Conservation (phyloP, 225 moss, liverwort and hornwort genomes). For the Lunularia cruciata region DNA sequence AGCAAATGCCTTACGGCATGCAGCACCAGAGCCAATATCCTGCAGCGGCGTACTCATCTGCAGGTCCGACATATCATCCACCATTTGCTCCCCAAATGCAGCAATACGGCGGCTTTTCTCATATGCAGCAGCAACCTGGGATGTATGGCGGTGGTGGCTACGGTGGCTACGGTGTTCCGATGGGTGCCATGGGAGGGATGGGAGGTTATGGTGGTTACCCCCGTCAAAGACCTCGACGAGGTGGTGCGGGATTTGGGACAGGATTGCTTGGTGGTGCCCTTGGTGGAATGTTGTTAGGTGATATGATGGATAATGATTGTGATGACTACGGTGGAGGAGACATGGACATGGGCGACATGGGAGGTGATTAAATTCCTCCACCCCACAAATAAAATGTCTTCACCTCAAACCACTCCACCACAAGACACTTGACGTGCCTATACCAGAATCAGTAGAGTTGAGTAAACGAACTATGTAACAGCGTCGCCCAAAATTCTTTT, state of each 20-base stretch:
- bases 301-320: conserved; percentile 1
- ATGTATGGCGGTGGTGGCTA: background rate
- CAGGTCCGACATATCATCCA: background rate
- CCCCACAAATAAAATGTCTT: no score
- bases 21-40: background rate
- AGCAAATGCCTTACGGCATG: background rate
- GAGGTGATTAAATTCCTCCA: background rate
- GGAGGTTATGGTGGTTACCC: background rate
- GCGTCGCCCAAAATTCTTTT: no score
- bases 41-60: background rate
- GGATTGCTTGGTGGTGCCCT: conserved; percentile 11
- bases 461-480: no score
- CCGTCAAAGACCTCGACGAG: background rate
- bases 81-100: background rate
- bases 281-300: conserved; percentile 4
- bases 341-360: conserved; percentile 11
- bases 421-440: no score
- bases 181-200: no score
- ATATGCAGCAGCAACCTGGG: background rate
- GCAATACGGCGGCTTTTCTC: conserved; percentile 11
- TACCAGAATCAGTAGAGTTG: no score
- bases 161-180: background rate
- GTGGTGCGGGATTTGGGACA: conserved; percentile 10
- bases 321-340: background rate
- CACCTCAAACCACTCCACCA: no score